Percentiles rank a stretch among this genome's conserved stretches.
These are phyloP conservation scores for Alternaria triticina DNA, from an alignment of 2,329 filamentous ascomycete species.

Conservation along the genomic window DNA sequence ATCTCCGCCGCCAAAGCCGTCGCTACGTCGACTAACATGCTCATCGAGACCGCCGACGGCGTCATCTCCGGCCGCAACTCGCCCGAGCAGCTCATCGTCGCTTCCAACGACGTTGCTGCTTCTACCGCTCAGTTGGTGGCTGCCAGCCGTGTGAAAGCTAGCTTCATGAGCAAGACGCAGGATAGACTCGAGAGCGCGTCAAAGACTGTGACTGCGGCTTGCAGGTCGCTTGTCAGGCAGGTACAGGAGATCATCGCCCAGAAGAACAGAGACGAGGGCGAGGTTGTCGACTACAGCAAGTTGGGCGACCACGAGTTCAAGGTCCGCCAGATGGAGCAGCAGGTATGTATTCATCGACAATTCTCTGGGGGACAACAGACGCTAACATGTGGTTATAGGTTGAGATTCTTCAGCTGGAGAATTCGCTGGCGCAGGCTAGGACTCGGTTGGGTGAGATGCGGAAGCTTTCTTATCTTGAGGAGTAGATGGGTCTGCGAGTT, in stretches of 20 bases:
- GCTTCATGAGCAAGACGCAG: conserved; percentile 97
- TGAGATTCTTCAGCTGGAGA: conserved; percentile 95
- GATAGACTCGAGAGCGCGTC: conserved; percentile 88
- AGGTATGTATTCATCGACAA: conserved; percentile 67
- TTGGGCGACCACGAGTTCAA: conserved; percentile 96
- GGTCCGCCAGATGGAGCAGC: conserved; percentile 98
- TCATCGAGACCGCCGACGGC: conserved; percentile 97
- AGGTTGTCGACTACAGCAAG: conserved; percentile 85
- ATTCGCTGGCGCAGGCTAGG: conserved; percentile 77
- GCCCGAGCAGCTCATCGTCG: conserved; percentile 96
- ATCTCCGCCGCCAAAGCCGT: conserved; percentile 98
- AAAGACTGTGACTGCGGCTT: conserved; percentile 90
- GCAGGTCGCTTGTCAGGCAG: conserved; percentile 84
- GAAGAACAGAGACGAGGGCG: conserved; percentile 76
- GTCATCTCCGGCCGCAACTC: conserved; percentile 91
- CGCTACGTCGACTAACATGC: conserved; percentile 87
- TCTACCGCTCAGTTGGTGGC: conserved; percentile 96
- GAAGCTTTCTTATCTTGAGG: conserved; percentile 82
- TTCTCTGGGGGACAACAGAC: background rate
- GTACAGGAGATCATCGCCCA: conserved; percentile 94
- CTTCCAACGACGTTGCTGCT: conserved; percentile 94
- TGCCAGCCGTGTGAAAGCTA: conserved; percentile 93
- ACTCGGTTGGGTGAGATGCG: conserved; percentile 94
- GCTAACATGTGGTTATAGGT: conserved; percentile 64
- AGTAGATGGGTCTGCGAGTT: conserved; percentile 20